Percentiles rank a stretch among this genome's conserved stretches.
Evolutionary conservation across 73 alveolate species (phyloP).

Genomic region (Tetrahymena malaccensis): DNA sequence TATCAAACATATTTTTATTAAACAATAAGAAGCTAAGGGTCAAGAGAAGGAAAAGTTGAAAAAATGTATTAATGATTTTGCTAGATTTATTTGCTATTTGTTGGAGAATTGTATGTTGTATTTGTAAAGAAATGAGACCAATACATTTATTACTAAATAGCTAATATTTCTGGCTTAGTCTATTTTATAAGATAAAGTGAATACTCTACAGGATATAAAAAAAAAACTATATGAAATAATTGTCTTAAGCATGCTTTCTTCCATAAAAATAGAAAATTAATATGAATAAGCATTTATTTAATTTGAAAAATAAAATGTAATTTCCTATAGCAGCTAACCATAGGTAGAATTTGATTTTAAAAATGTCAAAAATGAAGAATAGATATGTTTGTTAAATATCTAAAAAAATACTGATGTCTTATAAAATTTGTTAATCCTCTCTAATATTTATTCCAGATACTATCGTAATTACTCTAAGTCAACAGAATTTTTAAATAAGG

Average conservation of each 20-base stretch:
- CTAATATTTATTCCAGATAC: not conserved
- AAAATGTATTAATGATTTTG: not conserved
- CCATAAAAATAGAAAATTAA: not conserved
- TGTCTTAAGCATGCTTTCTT: not conserved
- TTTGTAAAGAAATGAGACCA: not conserved
- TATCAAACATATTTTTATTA: too few species aligned
- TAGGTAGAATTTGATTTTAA: not conserved
- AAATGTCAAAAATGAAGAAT: not conserved
- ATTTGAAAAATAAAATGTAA: not conserved
- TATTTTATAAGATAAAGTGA: not conserved
- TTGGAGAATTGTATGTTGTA: not conserved
- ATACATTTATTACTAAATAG: too few species aligned
- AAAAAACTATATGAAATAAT: not conserved
- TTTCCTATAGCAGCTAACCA: not conserved
- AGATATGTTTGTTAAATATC: not conserved
- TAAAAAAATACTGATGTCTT: not conserved
- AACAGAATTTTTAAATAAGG: not conserved
- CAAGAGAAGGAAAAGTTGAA: not conserved
- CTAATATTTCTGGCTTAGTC: not conserved
- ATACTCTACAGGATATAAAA: not conserved
- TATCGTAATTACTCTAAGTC: not conserved
- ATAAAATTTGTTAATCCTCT: not conserved
- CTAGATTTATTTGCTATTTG: not conserved
- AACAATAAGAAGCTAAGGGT: not conserved
- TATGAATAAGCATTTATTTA: not conserved